Conservation (phyloP, 768 basidiomycete species). For the Mycena sanguinolenta region DNA sequence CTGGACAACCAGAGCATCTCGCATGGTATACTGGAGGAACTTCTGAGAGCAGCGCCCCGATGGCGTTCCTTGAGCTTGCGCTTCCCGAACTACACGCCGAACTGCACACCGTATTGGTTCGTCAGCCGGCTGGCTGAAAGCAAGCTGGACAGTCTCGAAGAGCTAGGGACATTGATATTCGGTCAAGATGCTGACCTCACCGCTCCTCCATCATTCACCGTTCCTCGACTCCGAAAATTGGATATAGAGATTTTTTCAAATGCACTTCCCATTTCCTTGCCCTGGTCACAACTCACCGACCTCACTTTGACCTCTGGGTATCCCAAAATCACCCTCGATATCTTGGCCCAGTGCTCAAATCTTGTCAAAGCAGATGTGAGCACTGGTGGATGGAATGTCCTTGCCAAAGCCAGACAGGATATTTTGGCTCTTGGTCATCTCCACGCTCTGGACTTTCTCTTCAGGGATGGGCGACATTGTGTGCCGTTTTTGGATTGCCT, state of each 20-base stretch:
- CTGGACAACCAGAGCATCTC: not conserved
- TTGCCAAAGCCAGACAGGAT: too few relatives aligned
- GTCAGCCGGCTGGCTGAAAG: too few relatives aligned
- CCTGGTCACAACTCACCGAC: not conserved
- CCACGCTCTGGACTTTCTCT: too few relatives aligned
- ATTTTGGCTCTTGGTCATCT: not conserved
- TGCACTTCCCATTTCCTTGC: not conserved
- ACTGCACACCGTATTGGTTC: not conserved
- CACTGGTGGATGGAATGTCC: too few relatives aligned
- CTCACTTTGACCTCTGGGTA: not conserved
- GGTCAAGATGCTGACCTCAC: not conserved
- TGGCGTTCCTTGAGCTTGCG: too few relatives aligned
- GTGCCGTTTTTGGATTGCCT: too few relatives aligned
- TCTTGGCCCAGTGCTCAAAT: too few relatives aligned
- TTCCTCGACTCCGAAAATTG: constrained; percentile 1
- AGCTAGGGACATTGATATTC: not conserved
- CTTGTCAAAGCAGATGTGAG: too few relatives aligned
- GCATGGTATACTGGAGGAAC: too few relatives aligned
- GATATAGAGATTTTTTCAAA: not conserved
- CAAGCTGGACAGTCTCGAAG: too few relatives aligned
- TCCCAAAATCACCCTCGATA: not conserved
- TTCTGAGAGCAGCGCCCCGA: too few relatives aligned
- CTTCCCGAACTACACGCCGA: not conserved
- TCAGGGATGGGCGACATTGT: too few relatives aligned
- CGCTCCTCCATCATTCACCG: not conserved